phyloP scores from a whole-genome alignment of 371 early-diverging fungal species.

The Saksenaea oblongispora region DNA sequence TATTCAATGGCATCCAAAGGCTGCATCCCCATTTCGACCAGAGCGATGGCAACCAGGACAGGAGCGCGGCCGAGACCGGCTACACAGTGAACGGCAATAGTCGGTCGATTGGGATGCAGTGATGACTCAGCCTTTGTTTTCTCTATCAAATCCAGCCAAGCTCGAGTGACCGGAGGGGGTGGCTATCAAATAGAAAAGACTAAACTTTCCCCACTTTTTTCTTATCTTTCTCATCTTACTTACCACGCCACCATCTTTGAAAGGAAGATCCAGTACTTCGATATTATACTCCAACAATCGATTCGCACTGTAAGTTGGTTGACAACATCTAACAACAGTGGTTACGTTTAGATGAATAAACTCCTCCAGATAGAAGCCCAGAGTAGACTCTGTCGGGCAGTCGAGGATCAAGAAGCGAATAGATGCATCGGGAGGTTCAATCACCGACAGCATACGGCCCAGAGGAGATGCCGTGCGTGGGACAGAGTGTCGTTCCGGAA shows the following conservation, averaged over 20 bases:
- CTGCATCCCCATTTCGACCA: constrained; percentile 82
- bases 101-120: constrained; percentile 42
- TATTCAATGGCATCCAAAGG: constrained; percentile 78
- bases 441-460: constrained; percentile 24
- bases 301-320: constrained; percentile 79
- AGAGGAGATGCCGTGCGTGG: constrained; percentile 9
- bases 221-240: constrained; percentile 6
- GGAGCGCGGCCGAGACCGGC: constrained; percentile 83
- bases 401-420: constrained; percentile 88
- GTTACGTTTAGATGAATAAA: constrained; percentile 72
- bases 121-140: constrained; percentile 38
- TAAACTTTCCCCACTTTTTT: neutral
- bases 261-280: constrained; percentile 40
- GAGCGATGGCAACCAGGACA: constrained; percentile 74
- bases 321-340: constrained; percentile 84
- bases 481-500: neutral
- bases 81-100: constrained; percentile 86
- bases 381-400: constrained; percentile 83
- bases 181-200: constrained; percentile 41
- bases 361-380: constrained; percentile 78
- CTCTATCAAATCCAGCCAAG: constrained; percentile 75
- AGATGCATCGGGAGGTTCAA: constrained; percentile 23
- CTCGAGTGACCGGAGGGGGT: constrained; percentile 63
- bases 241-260: constrained; percentile 67
- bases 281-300: constrained; percentile 63